Evolutionary conservation across 306 rosid genomes (phyloP), one percentile per base, ranked within the genome.

Genomic region (Cucurbita argyrosperma): DNA sequence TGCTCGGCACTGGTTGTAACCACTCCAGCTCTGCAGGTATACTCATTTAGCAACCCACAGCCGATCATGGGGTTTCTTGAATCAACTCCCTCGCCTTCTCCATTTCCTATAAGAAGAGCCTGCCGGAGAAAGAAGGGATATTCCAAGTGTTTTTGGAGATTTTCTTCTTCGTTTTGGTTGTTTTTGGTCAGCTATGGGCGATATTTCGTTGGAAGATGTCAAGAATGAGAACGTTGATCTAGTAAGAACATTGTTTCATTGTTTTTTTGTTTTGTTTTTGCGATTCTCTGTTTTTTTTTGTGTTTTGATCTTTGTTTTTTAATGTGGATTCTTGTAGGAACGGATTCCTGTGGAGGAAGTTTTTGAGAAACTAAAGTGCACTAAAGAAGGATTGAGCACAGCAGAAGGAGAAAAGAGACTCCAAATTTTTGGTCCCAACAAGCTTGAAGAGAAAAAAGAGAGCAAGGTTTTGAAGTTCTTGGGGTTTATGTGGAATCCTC

Each of bases 401-500:
- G 85, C 52, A 3, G 98, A 88, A 66, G 98, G 96, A n/a, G 77
- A 78, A 71, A 87, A 79, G 21, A 83, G 98, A 82, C 85, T 92
- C 8, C 83, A 85, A 35, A 61, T 92, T 1, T 92, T 92, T 77
- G 98, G 98, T 7, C 86, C 80, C 13, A 92, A 92, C 81, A 92
- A 90, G 77, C 83, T 92, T 8, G 98, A 92, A 66, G 98, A 92
- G 90, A 92, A 90, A 72, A 83, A 76, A n/a, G 98, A 92, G 55
- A 47, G 84, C 84, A 92, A 92, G 72, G 0, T 92, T 47, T 92
- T 88, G 59, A 92, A 92, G 79, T 92, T 90, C 74, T 82, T 92
- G 73, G 98, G 98, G 14, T 92, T 92, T 60, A 90, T 92, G 98
- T 92, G 98, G 98, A 90, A 92, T 71, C 98, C 98, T 7, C 81